Conservation (phyloP, 306 rosid genomes). For the Pachyrhizus erosus region DNA sequence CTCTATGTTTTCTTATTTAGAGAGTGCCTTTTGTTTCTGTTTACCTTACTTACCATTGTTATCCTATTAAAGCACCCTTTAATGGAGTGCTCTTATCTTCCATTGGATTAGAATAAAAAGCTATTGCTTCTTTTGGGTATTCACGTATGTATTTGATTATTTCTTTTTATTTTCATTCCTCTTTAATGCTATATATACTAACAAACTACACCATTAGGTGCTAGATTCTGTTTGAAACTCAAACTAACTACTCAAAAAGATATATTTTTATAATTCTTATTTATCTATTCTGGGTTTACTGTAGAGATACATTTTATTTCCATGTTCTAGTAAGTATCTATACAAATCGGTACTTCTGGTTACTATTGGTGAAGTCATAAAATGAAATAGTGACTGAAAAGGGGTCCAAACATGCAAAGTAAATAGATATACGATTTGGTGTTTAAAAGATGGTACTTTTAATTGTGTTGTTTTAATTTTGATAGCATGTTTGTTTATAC, state of each 20-base stretch:
- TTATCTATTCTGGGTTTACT: not conserved
- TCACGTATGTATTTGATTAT: not conserved
- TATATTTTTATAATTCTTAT: not conserved
- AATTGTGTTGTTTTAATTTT: not conserved
- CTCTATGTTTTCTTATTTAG: conserved; percentile 9
- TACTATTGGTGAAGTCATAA: not conserved
- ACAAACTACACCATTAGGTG: not conserved
- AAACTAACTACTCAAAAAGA: not conserved
- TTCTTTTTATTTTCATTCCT: conserved; percentile 7
- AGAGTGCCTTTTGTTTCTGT: conserved; percentile 37
- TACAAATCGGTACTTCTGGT: not conserved
- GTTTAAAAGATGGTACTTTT: not conserved
- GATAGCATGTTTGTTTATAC: not conserved
- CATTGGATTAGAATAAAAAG: conserved; percentile 28
- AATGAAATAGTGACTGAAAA: not conserved
- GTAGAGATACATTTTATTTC: not conserved
- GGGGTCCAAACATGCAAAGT: not conserved
- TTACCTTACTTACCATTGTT: conserved; percentile 34
- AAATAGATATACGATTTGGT: not conserved
- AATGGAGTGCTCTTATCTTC: conserved; percentile 29
- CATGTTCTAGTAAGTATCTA: not conserved
- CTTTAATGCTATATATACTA: not conserved
- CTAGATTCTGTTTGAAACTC: conserved; percentile 7
- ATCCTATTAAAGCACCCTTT: conserved; percentile 32
- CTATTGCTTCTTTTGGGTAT: conserved; percentile 27